Percentiles rank a stretch among this genome's conserved stretches.
phyloP scores from a whole-genome alignment of 495 filamentous ascomycete species.

The Acidomyces sp. region DNA sequence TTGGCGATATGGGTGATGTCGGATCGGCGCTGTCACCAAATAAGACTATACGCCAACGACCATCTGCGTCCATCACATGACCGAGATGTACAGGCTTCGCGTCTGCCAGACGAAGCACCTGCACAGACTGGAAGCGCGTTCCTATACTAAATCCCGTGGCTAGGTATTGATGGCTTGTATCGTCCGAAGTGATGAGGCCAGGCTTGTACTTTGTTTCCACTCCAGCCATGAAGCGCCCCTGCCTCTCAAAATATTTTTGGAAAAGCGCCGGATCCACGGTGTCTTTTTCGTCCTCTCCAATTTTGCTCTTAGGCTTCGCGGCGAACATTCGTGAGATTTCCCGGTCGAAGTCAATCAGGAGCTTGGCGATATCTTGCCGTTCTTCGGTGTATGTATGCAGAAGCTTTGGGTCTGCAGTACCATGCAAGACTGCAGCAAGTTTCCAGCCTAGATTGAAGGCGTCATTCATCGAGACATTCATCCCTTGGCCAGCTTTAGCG shows the following conservation, averaged over 20 bases:
- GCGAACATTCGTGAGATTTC: slow-evolving; percentile 52
- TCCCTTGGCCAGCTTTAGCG: slow-evolving; percentile 47
- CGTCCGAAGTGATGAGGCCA: slow-evolving; percentile 8
- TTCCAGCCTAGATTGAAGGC: slow-evolving; percentile 69
- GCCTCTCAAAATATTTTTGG: slow-evolving; percentile 45
- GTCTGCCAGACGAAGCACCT: slow-evolving; percentile 45
- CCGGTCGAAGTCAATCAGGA: slow-evolving; percentile 62
- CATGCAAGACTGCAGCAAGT: slow-evolving; percentile 49
- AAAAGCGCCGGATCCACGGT: slow-evolving; percentile 28
- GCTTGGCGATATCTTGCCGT: slow-evolving; percentile 51
- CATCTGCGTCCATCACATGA: slow-evolving; percentile 39
- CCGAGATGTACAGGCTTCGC: slow-evolving; percentile 43
- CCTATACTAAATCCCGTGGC: slow-evolving; percentile 39
- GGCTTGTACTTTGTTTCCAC: slow-evolving; percentile 41
- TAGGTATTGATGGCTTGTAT: slow-evolving; percentile 19
- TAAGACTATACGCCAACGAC: slow-evolving; percentile 47
- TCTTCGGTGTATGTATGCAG: slow-evolving; percentile 60
- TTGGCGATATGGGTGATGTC: slow-evolving; percentile 5
- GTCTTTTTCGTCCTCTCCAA: slow-evolving; percentile 7
- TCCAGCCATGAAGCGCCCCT: slow-evolving; percentile 52
- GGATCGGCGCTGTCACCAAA: slow-evolving; percentile 30
- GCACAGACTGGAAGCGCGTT: slow-evolving; percentile 44
- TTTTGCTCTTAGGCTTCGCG: slow-evolving; percentile 18
- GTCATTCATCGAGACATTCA: slow-evolving; percentile 32
- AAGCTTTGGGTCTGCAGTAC: slow-evolving; percentile 40